Evolutionary conservation across 2,329 filamentous ascomycete species (phyloP).

Genomic region (Calonectria pseudoturangicola): DNA sequence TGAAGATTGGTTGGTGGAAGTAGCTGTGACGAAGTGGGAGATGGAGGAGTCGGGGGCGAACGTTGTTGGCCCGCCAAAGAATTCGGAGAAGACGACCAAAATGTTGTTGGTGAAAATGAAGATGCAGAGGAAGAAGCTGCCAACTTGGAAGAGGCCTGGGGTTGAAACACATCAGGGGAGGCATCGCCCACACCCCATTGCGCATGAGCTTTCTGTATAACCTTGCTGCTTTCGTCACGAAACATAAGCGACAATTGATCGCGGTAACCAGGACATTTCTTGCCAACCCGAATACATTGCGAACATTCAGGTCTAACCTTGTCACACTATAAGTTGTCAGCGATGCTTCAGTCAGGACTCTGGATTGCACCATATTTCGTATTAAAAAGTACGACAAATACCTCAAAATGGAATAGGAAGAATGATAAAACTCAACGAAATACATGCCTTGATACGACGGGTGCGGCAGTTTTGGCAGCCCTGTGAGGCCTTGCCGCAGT

Average conservation of each 20-base stretch:
- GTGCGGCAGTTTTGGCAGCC: conserved; percentile 73
- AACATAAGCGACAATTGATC: conserved; percentile 80
- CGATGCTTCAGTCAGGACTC: background rate
- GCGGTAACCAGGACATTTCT: conserved; percentile 78
- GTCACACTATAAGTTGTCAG: conserved; percentile 70
- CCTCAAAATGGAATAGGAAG: background rate
- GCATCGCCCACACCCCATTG: conserved; percentile 65
- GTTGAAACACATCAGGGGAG: conserved; percentile 40
- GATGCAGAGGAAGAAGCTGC: conserved; percentile 44
- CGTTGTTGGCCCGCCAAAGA: conserved; percentile 41
- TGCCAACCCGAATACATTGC: conserved; percentile 76
- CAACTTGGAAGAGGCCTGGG: conserved; percentile 52
- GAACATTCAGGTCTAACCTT: conserved; percentile 76
- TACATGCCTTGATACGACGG: conserved; percentile 73
- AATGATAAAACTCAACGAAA: background rate
- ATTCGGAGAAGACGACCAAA: conserved; percentile 49
- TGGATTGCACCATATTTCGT: background rate
- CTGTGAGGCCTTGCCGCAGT: conserved; percentile 74
- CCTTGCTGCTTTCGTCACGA: conserved; percentile 78
- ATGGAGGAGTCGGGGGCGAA: conserved; percentile 46
- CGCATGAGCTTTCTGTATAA: conserved; percentile 75
- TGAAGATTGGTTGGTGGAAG: conserved; percentile 29
- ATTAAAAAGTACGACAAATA: background rate
- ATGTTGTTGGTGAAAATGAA: conserved; percentile 48
- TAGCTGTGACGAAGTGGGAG: conserved; percentile 40